These are phyloP conservation scores for Stipa capillata DNA, from an alignment of 176 grass and related monocot genomes.

Conservation along the genomic window DNA sequence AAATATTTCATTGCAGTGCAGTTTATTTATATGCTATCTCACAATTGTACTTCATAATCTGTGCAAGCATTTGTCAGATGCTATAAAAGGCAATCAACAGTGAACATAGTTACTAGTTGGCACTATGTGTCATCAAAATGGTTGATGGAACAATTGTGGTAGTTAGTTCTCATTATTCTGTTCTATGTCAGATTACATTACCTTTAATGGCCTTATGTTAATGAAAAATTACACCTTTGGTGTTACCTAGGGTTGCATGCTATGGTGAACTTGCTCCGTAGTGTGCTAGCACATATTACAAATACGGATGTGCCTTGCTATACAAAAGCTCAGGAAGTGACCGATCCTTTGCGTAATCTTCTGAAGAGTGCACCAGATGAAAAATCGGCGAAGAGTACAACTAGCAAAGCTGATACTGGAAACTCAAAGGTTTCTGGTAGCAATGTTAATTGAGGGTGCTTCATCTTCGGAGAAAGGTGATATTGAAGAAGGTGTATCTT, in stretches of 20 bases:
- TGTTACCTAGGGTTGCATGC: slow-evolving; percentile 35
- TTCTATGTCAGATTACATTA: not conserved
- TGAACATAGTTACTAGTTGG: not conserved
- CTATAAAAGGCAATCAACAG: not conserved
- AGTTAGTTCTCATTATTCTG: not conserved
- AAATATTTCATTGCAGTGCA: not conserved
- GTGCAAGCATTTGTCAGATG: not conserved
- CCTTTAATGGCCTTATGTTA: not conserved
- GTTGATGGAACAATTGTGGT: not conserved
- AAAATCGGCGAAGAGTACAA: slow-evolving; percentile 44
- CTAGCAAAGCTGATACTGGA: slow-evolving; percentile 25
- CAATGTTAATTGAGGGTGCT: slow-evolving; percentile 32
- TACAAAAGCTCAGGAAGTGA: slow-evolving; percentile 75
- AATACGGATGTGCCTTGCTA: slow-evolving; percentile 68
- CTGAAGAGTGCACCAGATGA: slow-evolving; percentile 30
- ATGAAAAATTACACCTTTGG: not conserved
- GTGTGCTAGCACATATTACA: slow-evolving; percentile 79
- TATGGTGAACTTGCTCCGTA: slow-evolving; percentile 67
- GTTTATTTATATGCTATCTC: not conserved
- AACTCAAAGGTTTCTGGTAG: slow-evolving; percentile 41
- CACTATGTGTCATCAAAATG: not conserved
- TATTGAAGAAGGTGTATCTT: slow-evolving; percentile 30
- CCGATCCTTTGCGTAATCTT: slow-evolving; percentile 55
- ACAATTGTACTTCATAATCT: not conserved
- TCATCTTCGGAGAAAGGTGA: slow-evolving; percentile 17